Percentiles rank a stretch among this genome's conserved stretches.
Evolutionary conservation across 2,329 filamentous ascomycete genomes (phyloP).

Genomic region (Ceratocystis colombiana): DNA sequence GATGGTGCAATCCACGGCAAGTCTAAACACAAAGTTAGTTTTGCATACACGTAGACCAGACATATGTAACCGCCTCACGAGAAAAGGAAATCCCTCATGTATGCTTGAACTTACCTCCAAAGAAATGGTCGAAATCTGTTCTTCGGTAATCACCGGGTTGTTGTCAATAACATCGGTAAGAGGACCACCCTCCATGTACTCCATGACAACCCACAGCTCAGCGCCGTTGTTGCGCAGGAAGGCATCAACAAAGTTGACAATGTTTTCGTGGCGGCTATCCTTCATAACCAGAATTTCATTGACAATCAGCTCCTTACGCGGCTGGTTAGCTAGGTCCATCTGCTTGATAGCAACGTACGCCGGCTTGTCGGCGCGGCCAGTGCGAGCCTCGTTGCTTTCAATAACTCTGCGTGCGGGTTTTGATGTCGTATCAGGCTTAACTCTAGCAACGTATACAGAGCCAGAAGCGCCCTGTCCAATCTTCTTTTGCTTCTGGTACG

Average conservation of each 20-base stretch:
- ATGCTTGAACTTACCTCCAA: slow-evolving; percentile 57
- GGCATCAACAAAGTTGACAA: slow-evolving; percentile 96
- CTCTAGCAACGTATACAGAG: slow-evolving; percentile 93
- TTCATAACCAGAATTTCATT: slow-evolving; percentile 99
- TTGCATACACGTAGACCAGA: slow-evolving; percentile 25
- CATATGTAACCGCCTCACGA: not conserved
- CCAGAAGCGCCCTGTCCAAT: slow-evolving; percentile 97
- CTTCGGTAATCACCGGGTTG: slow-evolving; percentile 84
- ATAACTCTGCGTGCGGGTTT: slow-evolving; percentile 66
- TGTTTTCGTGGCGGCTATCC: slow-evolving; percentile 94
- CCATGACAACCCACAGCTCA: slow-evolving; percentile 99
- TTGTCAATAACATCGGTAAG: slow-evolving; percentile 98
- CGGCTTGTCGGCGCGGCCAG: slow-evolving; percentile 23
- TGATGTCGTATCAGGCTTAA: slow-evolving; percentile 82
- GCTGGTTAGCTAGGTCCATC: slow-evolving; percentile 97
- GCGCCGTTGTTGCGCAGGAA: slow-evolving; percentile 90
- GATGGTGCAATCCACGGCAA: slow-evolving; percentile 85
- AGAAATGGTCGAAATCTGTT: slow-evolving; percentile 96
- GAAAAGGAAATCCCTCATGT: not conserved
- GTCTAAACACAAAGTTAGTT: slow-evolving; percentile 48
- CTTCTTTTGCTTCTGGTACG: slow-evolving; percentile 99
- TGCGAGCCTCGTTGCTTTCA: slow-evolving; percentile 62
- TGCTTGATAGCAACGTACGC: slow-evolving; percentile 98
- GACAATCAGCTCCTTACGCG: slow-evolving; percentile 93
- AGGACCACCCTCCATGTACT: slow-evolving; percentile 98